Evolutionary conservation across 176 grass and related monocot species (phyloP), one percentile per base, ranked within the genome.

Genomic region (Lolium multiflorum): DNA sequence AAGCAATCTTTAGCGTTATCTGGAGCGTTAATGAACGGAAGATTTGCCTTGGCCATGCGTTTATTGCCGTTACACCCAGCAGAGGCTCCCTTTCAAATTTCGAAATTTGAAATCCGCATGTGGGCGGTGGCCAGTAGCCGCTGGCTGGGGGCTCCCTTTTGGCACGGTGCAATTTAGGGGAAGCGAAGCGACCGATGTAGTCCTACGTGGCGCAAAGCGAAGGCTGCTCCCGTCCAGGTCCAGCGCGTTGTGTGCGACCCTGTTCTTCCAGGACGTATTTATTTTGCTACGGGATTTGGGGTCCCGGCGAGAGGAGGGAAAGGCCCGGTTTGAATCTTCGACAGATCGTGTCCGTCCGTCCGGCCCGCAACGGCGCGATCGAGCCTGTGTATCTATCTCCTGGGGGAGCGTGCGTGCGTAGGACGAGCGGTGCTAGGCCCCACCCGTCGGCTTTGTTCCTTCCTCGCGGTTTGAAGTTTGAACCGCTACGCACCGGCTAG

Each of bases 91-190:
- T 46, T 69, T 67, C 38, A 2, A 55, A 85, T 44, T 85, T 85
- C 52, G 48, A 85, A 85, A 46, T 78, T 55, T 78, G 84, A 79
- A 79, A 70, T 14, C 57, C 0, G 16, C 31, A 25, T 4, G 46
- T 7, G 59, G 59, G 13, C 21, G 46, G 46, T 15, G 48, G 1
- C 20, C 15, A 67, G 67, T 31, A 3, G 2, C 31, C 2, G 31
- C 2, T 35, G 31, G 31, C 31, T 35, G 17, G 20, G 13, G 14
- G 51, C 51, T 54, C 0, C 48, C 25, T 76, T 64, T 52, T 76
- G 82, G 13, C 71, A 64, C 56, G 47, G 6, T 84, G 41, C 82
- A 51, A 17, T 76, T 76, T 63, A 84, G 31, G 83, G 57, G 58
- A 54, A 25, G 68, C 10, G 58, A 54, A 25, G 68, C 10, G 54